Base-by-base conservation (phyloP, 2,329 filamentous ascomycete species). In the Colletotrichum somersetense region DNA sequence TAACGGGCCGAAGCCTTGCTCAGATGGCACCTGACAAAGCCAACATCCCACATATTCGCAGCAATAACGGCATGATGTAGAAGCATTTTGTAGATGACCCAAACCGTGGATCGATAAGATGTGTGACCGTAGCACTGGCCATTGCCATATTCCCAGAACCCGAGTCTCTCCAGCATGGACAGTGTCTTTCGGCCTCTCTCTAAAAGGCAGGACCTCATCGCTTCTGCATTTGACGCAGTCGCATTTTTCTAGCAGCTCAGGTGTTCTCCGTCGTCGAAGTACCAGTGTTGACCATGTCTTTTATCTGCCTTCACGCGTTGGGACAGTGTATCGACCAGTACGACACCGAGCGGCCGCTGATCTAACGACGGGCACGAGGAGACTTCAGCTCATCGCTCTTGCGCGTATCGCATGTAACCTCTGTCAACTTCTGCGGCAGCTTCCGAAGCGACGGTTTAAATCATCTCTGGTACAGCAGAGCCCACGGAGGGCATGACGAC, bases 391-490 rank as follows among this genome's bases (percentile, higher is more conserved):
- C 52, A 2, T 68, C 52, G 12, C 7, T 52, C 7, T 56, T 72
- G 5, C 52, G 64, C 10, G 61, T 65, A 26, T 68, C 69, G 11
- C 44, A 69, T n/a, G 62, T 65, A 20, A 69, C 61, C 61, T 65
- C 53, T 3, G 40, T 35, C 33, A 38, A 62, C 30, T 63, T 46
- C 30, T 50, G 38, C 10, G 65, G 69, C 16, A 59, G 57, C 26
- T 20, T 72, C 5, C 57, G 40, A 44, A 53, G 52, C 10, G 44
- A 62, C 52, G 42, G 61, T 4, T 2, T 26, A 3, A 42, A 53
- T 7, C 58, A 65, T n/a, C 48, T 62, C 4, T 55, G 68, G 42
- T 65, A 65, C 7, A 44, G 59, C n/a, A 57, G 58, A n/a, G 46
- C 66, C 2, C 66, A 59, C 14, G 55, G 69, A n/a, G 52, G 61